Base-by-base conservation (phyloP, 1,284 basidiomycete species). In the Calocybe gambosa region DNA sequence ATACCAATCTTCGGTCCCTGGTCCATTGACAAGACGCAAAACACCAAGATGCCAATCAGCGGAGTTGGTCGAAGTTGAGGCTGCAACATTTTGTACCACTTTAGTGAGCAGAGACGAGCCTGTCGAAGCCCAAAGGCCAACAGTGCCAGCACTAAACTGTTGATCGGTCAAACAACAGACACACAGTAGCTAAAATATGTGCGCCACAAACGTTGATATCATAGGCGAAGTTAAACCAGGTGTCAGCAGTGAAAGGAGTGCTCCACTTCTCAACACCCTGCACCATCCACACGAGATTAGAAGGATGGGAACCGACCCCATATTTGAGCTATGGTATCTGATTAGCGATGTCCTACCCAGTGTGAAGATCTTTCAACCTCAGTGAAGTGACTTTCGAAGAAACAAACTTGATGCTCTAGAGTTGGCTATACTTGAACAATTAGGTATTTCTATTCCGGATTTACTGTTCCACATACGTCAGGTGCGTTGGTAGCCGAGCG, bases 321-420 rank as follows among this genome's bases (percentile, higher is more conserved):
- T 76, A 78, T 59, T 82, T 80, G 45, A 82, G 62, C 71, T 78
- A 15, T 38, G 21, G 40, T 10, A 10, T 15, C 15, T 16, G 31
- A 4, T 53, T 25, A 46, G 43, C 26, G 38, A 15, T 43, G 8
- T 34, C 15, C 19, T 19, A 21, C 12, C 13, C 13, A 0, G n/a
- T 13, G 36, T 33, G 25, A 28, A 26, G 16, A 25, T 21, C n/a
- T 16, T 15, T 37, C 58, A 41, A 73, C 74, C 66, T 79, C 79
- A 3, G 78, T 82, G 62, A 81, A 82, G 59, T 81, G 80, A 39
- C 75, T 78, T 61, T 82, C 79, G 55, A 82, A 83, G 71, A 83
- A 82, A 49, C 60, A 60, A 39, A 73, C 74, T 60, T 82, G 79
- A 53, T 82, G 78, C 57, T 82, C 77, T 18, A 73, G 60, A 5